Base-by-base conservation (phyloP, 2,329 filamentous ascomycete genomes). In the Botrytis byssoidea region DNA sequence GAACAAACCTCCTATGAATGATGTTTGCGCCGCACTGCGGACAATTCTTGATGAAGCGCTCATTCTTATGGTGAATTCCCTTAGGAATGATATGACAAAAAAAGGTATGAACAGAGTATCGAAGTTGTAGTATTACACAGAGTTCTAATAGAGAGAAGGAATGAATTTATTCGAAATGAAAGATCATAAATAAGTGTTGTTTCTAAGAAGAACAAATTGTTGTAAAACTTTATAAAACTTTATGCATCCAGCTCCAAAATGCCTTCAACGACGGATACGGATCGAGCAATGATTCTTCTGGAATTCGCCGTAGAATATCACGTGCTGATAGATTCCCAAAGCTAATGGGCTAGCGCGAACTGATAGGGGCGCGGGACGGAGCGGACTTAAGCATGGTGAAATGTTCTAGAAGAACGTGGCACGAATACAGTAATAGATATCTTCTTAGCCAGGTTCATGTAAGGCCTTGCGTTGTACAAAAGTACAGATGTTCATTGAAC, bases 11-110 rank as follows among this genome's bases (percentile, higher is more conserved):
- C 76, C 77, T 70, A 80, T 73, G 70, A 82, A 77, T 40, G 80
- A 77, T 68, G 76, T 76, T 77, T 80, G 80, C 74, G 78, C 79
- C 74, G 81, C 81, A 77, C 75, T 80, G 75, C 80, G 81, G 77
- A 81, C 80, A 55, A 82, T 74, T 78, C 80, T 80, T 42, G 81
- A 79, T 70, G 81, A 81, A 76, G 79, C 77, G 75, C 81, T 82
- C 81, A 82, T 82, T 48, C 25, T 59, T 44, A 42, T 70, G 66
- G 72, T 44, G 60, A 71, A 55, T 64, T 37, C 48, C 46, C 59
- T 70, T 14, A 29, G 46, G 20, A 51, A 63, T 35, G 32, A 69
- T 69, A 18, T 57, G 61, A 64, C 42, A 59, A 60, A 32, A 32
- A 32, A 67, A 65, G 46, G n/a, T 69, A 55, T 73, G 42, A 69